Evolutionary conservation across 2,329 filamentous ascomycete genomes (phyloP).

Genomic region (Leptographium wingfieldii): DNA sequence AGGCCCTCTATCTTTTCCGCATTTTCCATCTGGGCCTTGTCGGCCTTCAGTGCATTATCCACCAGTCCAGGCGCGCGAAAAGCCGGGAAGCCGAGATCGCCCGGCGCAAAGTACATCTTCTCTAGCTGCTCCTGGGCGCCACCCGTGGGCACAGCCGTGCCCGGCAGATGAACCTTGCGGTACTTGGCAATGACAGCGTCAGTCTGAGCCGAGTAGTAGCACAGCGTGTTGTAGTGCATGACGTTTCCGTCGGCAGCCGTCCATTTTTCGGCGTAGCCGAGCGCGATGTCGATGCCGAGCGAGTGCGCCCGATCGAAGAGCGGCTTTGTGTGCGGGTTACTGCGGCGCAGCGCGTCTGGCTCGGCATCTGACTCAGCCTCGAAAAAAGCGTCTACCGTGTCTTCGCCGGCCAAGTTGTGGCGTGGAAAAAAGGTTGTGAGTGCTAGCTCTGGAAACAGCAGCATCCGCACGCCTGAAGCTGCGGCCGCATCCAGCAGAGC

Average conservation of each 20-base stretch:
- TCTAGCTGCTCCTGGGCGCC: constrained; percentile 32
- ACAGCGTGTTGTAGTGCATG: constrained; percentile 32
- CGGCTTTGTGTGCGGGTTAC: constrained; percentile 28
- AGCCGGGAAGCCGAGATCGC: constrained; percentile 37
- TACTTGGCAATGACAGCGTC: constrained; percentile 35
- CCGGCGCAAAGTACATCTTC: constrained; percentile 39
- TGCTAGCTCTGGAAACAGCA: constrained; percentile 39
- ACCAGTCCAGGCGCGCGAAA: constrained; percentile 36
- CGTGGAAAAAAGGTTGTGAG: constrained; percentile 45
- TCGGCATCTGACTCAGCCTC: constrained; percentile 28
- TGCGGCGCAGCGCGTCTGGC: constrained; percentile 17
- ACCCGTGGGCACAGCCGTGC: constrained; percentile 29
- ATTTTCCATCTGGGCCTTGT: neutral
- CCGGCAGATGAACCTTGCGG: constrained; percentile 41
- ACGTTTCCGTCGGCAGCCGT: constrained; percentile 16
- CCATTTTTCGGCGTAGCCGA: constrained; percentile 38
- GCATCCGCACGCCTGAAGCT: constrained; percentile 28
- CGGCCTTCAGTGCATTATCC: constrained; percentile 21
- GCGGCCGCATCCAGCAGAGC: constrained; percentile 34
- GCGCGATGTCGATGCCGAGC: constrained; percentile 33
- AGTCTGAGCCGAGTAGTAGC: constrained; percentile 34
- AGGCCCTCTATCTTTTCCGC: constrained; percentile 15
- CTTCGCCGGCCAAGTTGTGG: constrained; percentile 29
- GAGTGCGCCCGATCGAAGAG: constrained; percentile 34
- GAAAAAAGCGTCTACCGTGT: constrained; percentile 33